A percentile compares a stretch with the other conserved stretches of the same genome.
Conservation (phyloP, 169 alveolate species). For the Amoebophrya sp. region DNA sequence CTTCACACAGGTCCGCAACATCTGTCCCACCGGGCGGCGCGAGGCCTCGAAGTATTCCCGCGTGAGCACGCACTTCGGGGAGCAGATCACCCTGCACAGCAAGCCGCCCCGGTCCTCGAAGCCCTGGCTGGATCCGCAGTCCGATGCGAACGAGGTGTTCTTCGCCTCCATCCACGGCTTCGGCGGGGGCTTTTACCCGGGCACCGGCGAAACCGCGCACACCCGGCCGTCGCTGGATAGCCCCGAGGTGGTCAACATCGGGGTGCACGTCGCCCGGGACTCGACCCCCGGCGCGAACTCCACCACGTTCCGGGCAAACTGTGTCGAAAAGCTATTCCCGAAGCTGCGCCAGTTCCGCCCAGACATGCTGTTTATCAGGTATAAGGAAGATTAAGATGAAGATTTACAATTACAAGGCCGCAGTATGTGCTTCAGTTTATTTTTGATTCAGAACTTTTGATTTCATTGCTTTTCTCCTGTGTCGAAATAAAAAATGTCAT, state of each 20-base stretch:
- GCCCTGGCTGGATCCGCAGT: conserved; percentile 47
- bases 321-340: conserved; percentile 26
- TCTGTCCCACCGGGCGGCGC: too few relatives aligned
- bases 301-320: background rate
- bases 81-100: background rate
- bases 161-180: conserved; percentile 70
- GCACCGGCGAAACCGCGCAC: conserved; percentile 56
- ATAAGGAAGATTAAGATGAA: too few relatives aligned
- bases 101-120: background rate
- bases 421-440: background rate
- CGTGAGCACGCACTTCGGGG: too few relatives aligned
- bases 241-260: background rate
- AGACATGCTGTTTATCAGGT: conserved; percentile 41
- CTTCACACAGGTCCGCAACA: too few relatives aligned
- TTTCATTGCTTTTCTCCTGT: too few relatives aligned
- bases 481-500: too few relatives aligned
- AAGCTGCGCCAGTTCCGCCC: conserved; percentile 39
- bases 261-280: background rate
- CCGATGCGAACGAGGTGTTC: conserved; percentile 65
- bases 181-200: conserved; percentile 72
- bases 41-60: too few relatives aligned
- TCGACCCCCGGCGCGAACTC: conserved; percentile 5
- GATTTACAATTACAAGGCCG: background rate
- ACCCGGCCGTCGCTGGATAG: background rate
- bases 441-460: background rate